These are phyloP conservation scores for Chlamydomonas schloesseri DNA, from an alignment of 139 green algal species.

Conservation along the genomic window DNA sequence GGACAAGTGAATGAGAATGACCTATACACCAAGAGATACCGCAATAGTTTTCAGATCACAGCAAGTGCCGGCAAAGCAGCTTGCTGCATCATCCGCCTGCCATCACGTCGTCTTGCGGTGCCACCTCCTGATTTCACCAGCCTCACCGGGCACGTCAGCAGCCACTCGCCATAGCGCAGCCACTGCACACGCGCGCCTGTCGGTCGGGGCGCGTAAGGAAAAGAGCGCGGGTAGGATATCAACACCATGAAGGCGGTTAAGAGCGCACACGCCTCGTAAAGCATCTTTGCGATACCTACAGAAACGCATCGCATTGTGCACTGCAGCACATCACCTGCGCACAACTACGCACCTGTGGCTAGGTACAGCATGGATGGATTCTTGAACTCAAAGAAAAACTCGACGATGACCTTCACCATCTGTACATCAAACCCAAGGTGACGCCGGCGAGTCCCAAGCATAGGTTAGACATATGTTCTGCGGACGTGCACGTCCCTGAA, in stretches of 20 bases:
- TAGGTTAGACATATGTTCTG: too few species aligned
- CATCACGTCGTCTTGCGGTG: neutral
- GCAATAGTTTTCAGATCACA: neutral
- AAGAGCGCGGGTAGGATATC: neutral
- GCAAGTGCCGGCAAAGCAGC: too few species aligned
- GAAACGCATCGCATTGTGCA: too few species aligned
- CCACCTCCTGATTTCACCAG: neutral
- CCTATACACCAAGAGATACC: slow-evolving; percentile 13
- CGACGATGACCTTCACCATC: neutral
- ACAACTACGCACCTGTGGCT: neutral
- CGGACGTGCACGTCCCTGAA: too few species aligned
- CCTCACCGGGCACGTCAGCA: slow-evolving; percentile 69
- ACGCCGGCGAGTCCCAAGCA: too few species aligned
- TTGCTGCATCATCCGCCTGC: too few species aligned
- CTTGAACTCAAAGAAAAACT: too few species aligned
- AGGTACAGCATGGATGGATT: neutral
- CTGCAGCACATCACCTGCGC: too few species aligned
- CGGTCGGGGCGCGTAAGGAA: neutral
- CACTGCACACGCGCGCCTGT: slow-evolving; percentile 36
- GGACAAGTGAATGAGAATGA: slow-evolving; percentile 72
- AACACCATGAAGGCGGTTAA: neutral
- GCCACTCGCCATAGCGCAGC: slow-evolving; percentile 68
- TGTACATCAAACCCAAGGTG: too few species aligned
- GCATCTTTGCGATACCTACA: too few species aligned
- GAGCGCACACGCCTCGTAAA: too few species aligned